Conservation (phyloP, 73 alveolate genomes). For the Symbiodinium natans region DNA sequence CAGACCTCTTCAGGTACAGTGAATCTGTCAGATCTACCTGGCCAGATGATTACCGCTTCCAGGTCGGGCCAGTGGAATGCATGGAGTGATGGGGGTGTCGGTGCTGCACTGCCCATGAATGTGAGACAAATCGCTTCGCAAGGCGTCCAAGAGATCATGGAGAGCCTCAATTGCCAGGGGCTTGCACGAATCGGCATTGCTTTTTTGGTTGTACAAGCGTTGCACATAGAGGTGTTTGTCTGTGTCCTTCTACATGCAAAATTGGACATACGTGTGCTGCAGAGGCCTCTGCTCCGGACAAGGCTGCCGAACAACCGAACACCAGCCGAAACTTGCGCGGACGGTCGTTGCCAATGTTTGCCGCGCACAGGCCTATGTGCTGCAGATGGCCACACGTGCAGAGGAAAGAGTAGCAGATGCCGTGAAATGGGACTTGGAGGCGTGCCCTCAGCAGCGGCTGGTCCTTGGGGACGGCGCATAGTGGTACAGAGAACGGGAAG, state of each 20-base stretch:
- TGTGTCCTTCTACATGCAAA: too few species aligned
- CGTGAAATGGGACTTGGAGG: conserved; percentile 64
- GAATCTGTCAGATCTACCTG: conserved; percentile 12
- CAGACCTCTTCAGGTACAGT: conserved; percentile 42
- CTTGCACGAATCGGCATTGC: background rate
- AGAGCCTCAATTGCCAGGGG: conserved; percentile 10
- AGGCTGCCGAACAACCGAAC: background rate
- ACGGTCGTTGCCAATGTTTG: too few species aligned
- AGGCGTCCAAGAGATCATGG: conserved; percentile 26
- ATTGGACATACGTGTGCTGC: too few species aligned
- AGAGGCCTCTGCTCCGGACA: conserved; percentile 6
- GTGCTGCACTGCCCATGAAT: too few species aligned
- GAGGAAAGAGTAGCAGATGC: conserved; percentile 48
- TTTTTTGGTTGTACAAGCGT: background rate
- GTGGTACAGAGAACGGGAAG: background rate
- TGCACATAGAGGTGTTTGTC: too few species aligned
- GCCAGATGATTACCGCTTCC: conserved; percentile 75
- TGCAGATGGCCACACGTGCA: conserved; percentile 63
- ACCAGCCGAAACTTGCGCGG: too few species aligned
- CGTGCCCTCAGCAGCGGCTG: background rate
- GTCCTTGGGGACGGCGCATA: background rate
- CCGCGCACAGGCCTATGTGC: conserved; percentile 69
- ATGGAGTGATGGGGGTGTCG: too few species aligned
- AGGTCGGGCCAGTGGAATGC: background rate
- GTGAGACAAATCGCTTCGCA: too few species aligned